phyloP scores from a whole-genome alignment of 805 yeast genomes.

The Lachancea sp. region DNA sequence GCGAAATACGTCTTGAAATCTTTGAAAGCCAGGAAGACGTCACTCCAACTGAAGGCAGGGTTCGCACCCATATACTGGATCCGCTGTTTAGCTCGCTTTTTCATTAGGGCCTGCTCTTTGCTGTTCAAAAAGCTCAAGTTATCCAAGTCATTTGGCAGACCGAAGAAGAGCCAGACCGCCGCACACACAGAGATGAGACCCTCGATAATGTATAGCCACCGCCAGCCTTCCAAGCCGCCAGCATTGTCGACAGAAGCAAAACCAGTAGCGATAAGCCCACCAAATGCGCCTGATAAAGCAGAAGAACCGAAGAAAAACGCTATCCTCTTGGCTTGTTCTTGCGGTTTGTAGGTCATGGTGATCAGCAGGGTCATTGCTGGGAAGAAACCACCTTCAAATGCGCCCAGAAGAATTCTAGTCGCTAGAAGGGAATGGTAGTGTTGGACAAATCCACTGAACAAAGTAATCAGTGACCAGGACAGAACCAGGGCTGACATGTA shows the following conservation, averaged over 20 bases:
- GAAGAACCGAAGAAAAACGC: conserved; percentile 39
- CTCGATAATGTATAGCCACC: conserved; percentile 38
- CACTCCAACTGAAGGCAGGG: conserved; percentile 28
- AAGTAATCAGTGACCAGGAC: conserved; percentile 33
- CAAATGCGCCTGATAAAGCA: conserved; percentile 41
- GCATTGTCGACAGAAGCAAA: conserved; percentile 30
- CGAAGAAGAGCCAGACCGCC: conserved; percentile 24
- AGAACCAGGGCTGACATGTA: conserved; percentile 23
- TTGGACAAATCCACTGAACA: conserved; percentile 31
- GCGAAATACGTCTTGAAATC: conserved; percentile 36
- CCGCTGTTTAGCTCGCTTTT: conserved; percentile 24
- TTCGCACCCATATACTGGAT: conserved; percentile 25
- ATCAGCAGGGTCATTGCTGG: conserved; percentile 36
- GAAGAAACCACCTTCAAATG: conserved; percentile 39
- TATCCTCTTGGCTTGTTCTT: conserved; percentile 35
- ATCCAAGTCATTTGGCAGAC: conserved; percentile 34
- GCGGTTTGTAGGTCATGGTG: conserved; percentile 34
- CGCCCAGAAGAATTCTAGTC: conserved; percentile 38
- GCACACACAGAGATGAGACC: conserved; percentile 33
- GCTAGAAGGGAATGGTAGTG: conserved; percentile 34
- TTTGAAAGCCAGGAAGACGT: conserved; percentile 30
- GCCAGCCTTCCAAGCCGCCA: conserved; percentile 33
- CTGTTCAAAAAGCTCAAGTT: conserved; percentile 30
- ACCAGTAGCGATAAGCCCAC: conserved; percentile 39
- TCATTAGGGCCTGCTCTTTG: conserved; percentile 29